Evolutionary conservation across 768 basidiomycete genomes (phyloP).

Genomic region (Boletus sensibilis): DNA sequence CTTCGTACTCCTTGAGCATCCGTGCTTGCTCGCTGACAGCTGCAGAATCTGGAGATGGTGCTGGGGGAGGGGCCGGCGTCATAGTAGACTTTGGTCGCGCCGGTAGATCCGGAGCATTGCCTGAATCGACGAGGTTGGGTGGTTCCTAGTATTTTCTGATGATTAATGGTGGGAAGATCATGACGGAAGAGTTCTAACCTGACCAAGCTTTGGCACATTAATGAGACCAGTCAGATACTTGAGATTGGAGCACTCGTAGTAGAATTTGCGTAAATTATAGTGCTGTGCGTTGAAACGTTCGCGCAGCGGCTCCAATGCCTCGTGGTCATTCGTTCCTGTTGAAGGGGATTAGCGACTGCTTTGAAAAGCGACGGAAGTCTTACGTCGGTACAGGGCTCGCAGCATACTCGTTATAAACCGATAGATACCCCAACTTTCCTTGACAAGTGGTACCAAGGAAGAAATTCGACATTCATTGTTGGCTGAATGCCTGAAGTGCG

Average conservation of each 20-base stretch:
- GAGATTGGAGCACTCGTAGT: conserved; percentile 98
- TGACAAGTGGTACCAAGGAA: conserved; percentile 91
- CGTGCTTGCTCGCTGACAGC: conserved; percentile 88
- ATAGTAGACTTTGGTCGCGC: conserved; percentile 64
- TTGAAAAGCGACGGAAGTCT: conserved; percentile 27
- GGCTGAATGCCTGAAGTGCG: conserved; percentile 84
- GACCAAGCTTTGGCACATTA: conserved; percentile 96
- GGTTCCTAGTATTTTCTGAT: conserved; percentile 64
- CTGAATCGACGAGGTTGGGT: conserved; percentile 87
- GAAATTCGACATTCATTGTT: conserved; percentile 99
- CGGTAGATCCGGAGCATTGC: conserved; percentile 82
- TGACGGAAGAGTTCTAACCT: conserved; percentile 43
- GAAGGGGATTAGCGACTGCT: conserved; percentile 3
- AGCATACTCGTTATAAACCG: conserved; percentile 99
- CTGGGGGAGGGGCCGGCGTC: conserved; percentile 64
- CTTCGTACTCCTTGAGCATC: conserved; percentile 95
- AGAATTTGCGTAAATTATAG: conserved; percentile 91
- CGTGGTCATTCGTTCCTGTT: conserved; percentile 83
- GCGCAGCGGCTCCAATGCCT: conserved; percentile 85
- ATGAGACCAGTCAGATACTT: conserved; percentile 97
- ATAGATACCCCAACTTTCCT: conserved; percentile 99
- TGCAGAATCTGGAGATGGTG: conserved; percentile 66
- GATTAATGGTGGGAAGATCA: background rate
- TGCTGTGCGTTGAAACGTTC: conserved; percentile 91
- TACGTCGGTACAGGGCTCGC: conserved; percentile 93